Conservation (phyloP, 202 grass and related monocot genomes). For the Digitaria exilis region DNA sequence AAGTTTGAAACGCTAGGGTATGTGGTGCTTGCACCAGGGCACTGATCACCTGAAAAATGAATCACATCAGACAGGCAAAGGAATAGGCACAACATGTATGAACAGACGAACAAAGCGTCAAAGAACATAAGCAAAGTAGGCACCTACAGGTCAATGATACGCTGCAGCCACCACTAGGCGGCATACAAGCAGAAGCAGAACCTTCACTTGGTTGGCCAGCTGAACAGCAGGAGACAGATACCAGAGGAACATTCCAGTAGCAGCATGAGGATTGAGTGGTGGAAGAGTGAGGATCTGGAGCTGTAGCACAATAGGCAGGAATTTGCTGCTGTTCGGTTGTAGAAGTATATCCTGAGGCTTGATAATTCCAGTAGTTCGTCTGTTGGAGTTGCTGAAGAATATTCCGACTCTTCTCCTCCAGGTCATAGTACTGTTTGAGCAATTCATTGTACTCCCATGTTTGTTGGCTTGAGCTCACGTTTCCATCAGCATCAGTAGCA, state of each 20-base stretch:
- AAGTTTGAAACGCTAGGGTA: constrained; percentile 45
- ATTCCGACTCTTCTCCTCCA: constrained; percentile 74
- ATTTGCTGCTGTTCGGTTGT: constrained; percentile 44
- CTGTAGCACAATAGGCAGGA: constrained; percentile 48
- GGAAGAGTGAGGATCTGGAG: constrained; percentile 45
- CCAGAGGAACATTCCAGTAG: constrained; percentile 51
- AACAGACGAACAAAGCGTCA: constrained; percentile 30
- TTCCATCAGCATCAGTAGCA: constrained; percentile 19
- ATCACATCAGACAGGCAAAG: constrained; percentile 21
- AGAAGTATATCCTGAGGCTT: constrained; percentile 51
- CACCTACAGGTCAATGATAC: constrained; percentile 51
- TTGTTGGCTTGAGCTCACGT: constrained; percentile 52
- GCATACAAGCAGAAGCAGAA: constrained; percentile 48
- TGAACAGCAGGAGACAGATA: constrained; percentile 59
- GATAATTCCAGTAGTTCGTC: constrained; percentile 60
- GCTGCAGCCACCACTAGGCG: constrained; percentile 41
- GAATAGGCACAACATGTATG: background rate
- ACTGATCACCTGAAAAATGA: constrained; percentile 69
- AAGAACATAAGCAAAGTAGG: constrained; percentile 18
- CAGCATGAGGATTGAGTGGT: constrained; percentile 46
- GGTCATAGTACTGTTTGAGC: constrained; percentile 74
- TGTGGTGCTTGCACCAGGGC: constrained; percentile 49
- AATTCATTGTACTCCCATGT: constrained; percentile 56
- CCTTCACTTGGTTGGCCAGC: constrained; percentile 39
- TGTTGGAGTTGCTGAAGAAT: constrained; percentile 80